A percentile compares a stretch with the other conserved stretches of the same genome.
Conservation (phyloP, 2,329 filamentous ascomycete genomes). For the Gaeumannomyces tritici region DNA sequence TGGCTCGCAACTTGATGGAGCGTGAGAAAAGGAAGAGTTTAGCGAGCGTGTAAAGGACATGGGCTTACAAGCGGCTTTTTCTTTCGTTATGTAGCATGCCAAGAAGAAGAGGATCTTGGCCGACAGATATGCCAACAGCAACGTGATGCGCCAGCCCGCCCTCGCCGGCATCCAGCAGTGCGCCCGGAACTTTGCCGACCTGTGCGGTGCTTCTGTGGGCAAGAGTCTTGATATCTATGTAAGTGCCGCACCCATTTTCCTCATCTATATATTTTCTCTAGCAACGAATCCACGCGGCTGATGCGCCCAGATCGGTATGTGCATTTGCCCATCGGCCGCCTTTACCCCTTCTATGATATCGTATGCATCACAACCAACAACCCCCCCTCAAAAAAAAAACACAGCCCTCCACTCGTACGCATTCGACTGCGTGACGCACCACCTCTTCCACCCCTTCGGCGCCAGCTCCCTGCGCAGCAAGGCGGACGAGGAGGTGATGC, state of each 20-base stretch:
- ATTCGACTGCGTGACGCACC: constrained; percentile 59
- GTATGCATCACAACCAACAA: no score
- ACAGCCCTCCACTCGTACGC: constrained; percentile 53
- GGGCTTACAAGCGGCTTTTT: not conserved
- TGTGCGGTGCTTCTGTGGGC: constrained; percentile 35
- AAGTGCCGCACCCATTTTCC: constrained; percentile 11
- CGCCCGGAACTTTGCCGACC: constrained; percentile 42
- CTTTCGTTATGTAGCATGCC: constrained; percentile 41
- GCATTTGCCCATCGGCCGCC: not conserved
- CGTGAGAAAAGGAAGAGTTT: no score
- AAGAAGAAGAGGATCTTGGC: constrained; percentile 54
- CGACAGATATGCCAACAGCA: constrained; percentile 60
- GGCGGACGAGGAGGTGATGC: constrained; percentile 56
- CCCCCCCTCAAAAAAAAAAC: no score
- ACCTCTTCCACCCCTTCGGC: constrained; percentile 59
- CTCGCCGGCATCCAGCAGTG: constrained; percentile 48
- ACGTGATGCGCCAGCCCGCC: constrained; percentile 46
- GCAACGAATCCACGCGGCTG: not conserved
- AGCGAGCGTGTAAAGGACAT: no score
- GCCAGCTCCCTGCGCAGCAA: constrained; percentile 46
- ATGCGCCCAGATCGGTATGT: not conserved
- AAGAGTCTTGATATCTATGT: constrained; percentile 53
- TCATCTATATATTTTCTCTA: no score
- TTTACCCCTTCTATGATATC: no score
- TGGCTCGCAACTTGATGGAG: no score